Evolutionary conservation across 176 grass and related monocot species (phyloP).

Genomic region (Cenchrus purpureus): DNA sequence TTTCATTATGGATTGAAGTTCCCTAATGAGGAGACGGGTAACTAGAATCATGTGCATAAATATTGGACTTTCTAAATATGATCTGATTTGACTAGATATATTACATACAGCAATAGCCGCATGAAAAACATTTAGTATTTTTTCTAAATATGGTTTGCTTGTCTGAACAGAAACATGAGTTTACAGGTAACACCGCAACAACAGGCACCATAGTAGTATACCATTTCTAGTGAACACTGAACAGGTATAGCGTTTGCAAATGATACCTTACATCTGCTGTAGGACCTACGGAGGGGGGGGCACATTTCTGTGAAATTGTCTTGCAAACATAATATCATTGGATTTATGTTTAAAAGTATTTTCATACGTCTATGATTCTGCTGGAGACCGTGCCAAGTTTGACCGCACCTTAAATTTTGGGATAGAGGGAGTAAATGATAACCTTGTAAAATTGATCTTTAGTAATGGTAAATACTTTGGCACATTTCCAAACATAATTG

Average conservation of each 20-base stretch:
- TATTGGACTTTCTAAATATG: slow-evolving; percentile 2
- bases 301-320: neutral
- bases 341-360: too few species aligned
- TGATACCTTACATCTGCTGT: slow-evolving; percentile 9
- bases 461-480: neutral
- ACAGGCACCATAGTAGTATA: neutral
- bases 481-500: slow-evolving; percentile 23
- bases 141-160: slow-evolving; percentile 17
- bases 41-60: neutral
- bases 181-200: slow-evolving; percentile 15
- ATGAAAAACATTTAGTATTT: neutral
- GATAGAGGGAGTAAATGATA: neutral
- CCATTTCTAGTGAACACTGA: neutral
- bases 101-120: neutral
- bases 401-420: too few species aligned
- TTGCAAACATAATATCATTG: too few species aligned
- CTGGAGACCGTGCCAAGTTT: too few species aligned
- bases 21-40: neutral
- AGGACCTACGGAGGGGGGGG: neutral
- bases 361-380: too few species aligned
- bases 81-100: slow-evolving; percentile 6
- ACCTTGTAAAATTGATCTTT: slow-evolving; percentile 17
- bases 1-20: neutral
- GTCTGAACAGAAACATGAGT: slow-evolving; percentile 5
- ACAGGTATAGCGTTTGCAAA: neutral